Base-by-base conservation (phyloP, 129 eudicot genomes). In the sunflower (Helianthus annuus) region DNA sequence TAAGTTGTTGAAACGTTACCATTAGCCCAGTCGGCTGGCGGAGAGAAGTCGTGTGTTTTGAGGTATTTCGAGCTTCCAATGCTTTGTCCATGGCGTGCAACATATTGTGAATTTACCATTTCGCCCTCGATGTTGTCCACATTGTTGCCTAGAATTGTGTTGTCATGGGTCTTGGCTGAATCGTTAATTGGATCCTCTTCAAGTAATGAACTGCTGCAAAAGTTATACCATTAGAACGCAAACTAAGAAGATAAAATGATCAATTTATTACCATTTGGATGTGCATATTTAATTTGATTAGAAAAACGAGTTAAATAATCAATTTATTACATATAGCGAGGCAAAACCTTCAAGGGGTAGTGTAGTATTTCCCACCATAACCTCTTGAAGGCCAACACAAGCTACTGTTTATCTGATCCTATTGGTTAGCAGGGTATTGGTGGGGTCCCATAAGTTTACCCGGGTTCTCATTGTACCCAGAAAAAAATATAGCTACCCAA, bases 151-250 rank as follows among this genome's bases (percentile, higher is more conserved):
- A 77, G 51, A 69, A 65, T 36, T 13, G 66, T 52, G 70, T 71
- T 67, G 63, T 62, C 82, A 38, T 63, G 73, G 19, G 79, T 46
- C 54, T 78, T 44, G 11, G 77, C 39, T 59, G 83, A 67, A 39
- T 60, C 40, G 74, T 57, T 56, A 59, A 78, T 76, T 36, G 70
- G 70, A 73, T 79, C 89, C 76, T 87, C 93, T 79, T 87, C 78
- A 62, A 87, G 85, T 66, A 87, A 72, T 32, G 93, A 87, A 58
- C 66, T 84, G 69, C 93, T 87, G 82, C 79, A 76, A 27, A 38
- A 70, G 22, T 15, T 27, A 27, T 17, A 69, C 71, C 58, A 77
- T 77, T 16, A 77, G 81, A 61, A 77, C 6, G 17, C 58, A 24
- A 69, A 62, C 19, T 8, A 46, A 58, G 11, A 45, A 16, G 9